Evolutionary conservation across 306 rosid genomes (phyloP), one percentile per base, ranked within the genome.

Genomic region (Sindora glabra): DNA sequence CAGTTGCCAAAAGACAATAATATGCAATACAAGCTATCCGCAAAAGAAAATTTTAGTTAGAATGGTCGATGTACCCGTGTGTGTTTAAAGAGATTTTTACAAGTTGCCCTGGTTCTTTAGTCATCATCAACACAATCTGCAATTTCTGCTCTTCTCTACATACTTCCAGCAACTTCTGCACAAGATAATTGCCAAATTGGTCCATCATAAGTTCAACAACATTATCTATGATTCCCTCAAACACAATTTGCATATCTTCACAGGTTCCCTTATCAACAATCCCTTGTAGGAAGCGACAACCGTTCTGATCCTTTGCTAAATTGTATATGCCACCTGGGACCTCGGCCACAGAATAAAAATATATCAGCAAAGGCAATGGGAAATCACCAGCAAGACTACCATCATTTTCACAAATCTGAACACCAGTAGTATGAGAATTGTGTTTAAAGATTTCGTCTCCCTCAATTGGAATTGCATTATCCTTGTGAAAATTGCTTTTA

Each of bases 11-110:
- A n/a, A n/a, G n/a, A n/a, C n/a, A n/a, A n/a, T n/a, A n/a, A n/a
- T n/a, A n/a, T n/a, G n/a, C n/a, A n/a, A n/a, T n/a, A n/a, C n/a
- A n/a, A n/a, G n/a, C n/a, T n/a, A n/a, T n/a, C n/a, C n/a, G n/a
- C n/a, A n/a, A n/a, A n/a, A n/a, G n/a, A n/a, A n/a, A n/a, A n/a
- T n/a, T n/a, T n/a, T n/a, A n/a, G n/a, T n/a, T n/a, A n/a, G n/a
- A n/a, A n/a, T n/a, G n/a, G n/a, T n/a, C n/a, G n/a, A n/a, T 72
- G 52, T 52, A 79, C 89, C 89, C 89, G 34, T 83, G 89, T 77
- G 63, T 73, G 62, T 83, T 76, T 62, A 82, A 83, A 8, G 89
- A 83, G 48, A 83, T 67, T 39, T 69, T 30, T 62, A 73, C 51
- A 37, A 82, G 77, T 46, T 79, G 80, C 29, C 80, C 82, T 19